These are phyloP conservation scores for Ramularia collo-cygni DNA, from an alignment of 2,329 filamentous ascomycete species.

Conservation along the genomic window DNA sequence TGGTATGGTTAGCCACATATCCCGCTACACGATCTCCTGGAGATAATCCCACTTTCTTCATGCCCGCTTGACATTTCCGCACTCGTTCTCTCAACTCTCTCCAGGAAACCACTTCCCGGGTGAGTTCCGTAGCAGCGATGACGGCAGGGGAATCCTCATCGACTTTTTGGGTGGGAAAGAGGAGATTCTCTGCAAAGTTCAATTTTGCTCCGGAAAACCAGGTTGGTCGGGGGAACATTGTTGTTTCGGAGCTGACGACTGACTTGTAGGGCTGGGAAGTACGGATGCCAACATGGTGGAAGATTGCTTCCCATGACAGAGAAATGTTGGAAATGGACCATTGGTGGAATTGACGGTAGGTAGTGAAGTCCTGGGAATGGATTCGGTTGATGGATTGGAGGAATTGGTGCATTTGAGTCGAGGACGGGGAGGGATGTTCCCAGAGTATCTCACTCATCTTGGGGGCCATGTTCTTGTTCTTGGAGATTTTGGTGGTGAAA, in stretches of 20 bases:
- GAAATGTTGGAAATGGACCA: constrained; percentile 77
- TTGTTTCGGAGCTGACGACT: constrained; percentile 60
- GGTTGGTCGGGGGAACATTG: constrained; percentile 78
- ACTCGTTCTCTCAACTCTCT: constrained; percentile 71
- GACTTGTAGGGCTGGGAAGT: constrained; percentile 57
- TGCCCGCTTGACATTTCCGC: constrained; percentile 61
- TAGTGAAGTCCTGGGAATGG: constrained; percentile 54
- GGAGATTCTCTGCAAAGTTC: constrained; percentile 92
- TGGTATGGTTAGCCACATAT: constrained; percentile 83
- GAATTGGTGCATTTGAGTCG: constrained; percentile 41
- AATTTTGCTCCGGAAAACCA: constrained; percentile 76
- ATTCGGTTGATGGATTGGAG: constrained; percentile 59
- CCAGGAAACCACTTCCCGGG: constrained; percentile 65
- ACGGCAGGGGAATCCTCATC: constrained; percentile 61
- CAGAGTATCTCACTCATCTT: constrained; percentile 30
- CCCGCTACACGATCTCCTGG: constrained; percentile 57
- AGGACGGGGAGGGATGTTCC: constrained; percentile 35
- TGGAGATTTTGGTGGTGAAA: too few species aligned
- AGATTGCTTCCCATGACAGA: constrained; percentile 77
- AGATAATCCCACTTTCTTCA: constrained; percentile 60
- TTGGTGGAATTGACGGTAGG: constrained; percentile 68
- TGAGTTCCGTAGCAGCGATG: constrained; percentile 73
- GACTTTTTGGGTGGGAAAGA: constrained; percentile 61
- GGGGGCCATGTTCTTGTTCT: too few species aligned
- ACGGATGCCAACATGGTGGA: constrained; percentile 72